A percentile compares a stretch with the other conserved stretches of the same genome.
Conservation (phyloP, 2,329 filamentous ascomycete species). For the Pseudodiploospora longispora region DNA sequence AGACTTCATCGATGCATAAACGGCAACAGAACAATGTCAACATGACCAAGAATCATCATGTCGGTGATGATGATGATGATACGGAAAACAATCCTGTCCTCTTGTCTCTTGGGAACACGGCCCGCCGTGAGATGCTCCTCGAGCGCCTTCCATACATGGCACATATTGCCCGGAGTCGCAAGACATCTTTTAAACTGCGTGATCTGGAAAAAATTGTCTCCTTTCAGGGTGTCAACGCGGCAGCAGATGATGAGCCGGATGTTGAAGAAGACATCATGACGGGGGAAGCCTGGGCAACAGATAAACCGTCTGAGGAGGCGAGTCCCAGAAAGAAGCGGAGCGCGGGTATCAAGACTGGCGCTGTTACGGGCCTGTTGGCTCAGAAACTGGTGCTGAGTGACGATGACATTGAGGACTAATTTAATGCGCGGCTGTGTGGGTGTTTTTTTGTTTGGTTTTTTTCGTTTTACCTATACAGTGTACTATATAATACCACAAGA, state of each 20-base stretch:
- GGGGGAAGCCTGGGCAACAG: conserved; percentile 52
- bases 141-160: conserved; percentile 83
- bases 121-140: conserved; percentile 66
- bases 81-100: conserved; percentile 27
- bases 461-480: not conserved
- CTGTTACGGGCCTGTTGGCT: conserved; percentile 38
- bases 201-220: conserved; percentile 62
- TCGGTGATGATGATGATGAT: conserved; percentile 10
- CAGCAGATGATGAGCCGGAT: conserved; percentile 36
- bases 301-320: conserved; percentile 47
- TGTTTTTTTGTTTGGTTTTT: not conserved
- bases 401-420: conserved; percentile 74
- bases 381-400: conserved; percentile 68
- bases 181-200: conserved; percentile 34
- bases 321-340: conserved; percentile 39
- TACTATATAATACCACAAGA: too few species aligned
- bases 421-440: not conserved
- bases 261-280: conserved; percentile 34
- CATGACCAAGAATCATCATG: conserved; percentile 9
- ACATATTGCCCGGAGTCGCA: conserved; percentile 47
- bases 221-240: conserved; percentile 51
- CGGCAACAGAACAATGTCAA: conserved; percentile 19
- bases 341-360: conserved; percentile 28
- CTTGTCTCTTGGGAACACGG: conserved; percentile 55
- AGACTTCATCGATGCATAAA: conserved; percentile 27